Percentiles rank a stretch among this genome's conserved stretches.
These are phyloP conservation scores for Alnus rubra DNA, from an alignment of 306 rosid genomes.

Conservation along the genomic window DNA sequence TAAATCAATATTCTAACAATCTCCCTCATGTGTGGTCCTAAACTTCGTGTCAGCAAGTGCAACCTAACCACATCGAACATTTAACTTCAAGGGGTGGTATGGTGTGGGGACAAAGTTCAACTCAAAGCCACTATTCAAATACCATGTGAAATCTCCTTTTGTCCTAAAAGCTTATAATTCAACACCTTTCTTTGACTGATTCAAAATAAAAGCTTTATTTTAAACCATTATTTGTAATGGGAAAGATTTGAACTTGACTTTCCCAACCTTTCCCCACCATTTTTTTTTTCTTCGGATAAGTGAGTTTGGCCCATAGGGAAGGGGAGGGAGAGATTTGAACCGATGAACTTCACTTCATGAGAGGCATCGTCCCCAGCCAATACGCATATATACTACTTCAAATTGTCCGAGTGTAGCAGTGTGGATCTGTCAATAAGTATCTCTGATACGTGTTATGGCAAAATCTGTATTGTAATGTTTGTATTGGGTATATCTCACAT, in stretches of 20 bases:
- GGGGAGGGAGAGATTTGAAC: background rate
- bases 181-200: background rate
- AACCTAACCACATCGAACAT: too few species aligned
- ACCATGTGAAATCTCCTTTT: too few species aligned
- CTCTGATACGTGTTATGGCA: background rate
- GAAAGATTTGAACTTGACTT: background rate
- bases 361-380: background rate
- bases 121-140: too few species aligned
- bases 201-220: background rate
- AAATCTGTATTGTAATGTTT: background rate
- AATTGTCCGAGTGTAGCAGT: background rate
- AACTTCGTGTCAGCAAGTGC: too few species aligned
- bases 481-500: conserved; percentile 1
- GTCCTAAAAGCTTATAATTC: too few species aligned
- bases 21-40: too few species aligned
- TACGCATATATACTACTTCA: too few species aligned
- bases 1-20: too few species aligned
- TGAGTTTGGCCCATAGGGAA: background rate
- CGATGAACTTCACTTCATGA: background rate
- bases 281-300: background rate
- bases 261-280: background rate
- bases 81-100: too few species aligned
- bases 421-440: background rate
- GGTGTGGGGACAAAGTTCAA: too few species aligned
- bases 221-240: background rate